Evolutionary conservation across 2,329 filamentous ascomycete species (phyloP), one percentile per base, ranked within the genome.

Genomic region (Fusarium nygamai): DNA sequence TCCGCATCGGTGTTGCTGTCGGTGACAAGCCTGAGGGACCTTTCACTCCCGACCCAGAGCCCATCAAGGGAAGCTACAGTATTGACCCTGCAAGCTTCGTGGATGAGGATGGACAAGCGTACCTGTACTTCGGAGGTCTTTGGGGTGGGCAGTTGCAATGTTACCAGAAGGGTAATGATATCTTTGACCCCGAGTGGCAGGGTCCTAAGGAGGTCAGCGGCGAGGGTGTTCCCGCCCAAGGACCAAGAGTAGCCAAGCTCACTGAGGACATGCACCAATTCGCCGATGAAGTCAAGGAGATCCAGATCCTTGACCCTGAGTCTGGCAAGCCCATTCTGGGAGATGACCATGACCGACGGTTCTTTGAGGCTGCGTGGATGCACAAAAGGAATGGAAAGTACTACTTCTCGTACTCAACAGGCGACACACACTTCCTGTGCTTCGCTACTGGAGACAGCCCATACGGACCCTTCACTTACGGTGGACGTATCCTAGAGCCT

Each of bases 111-210:
- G 81, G 80, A 44, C 72, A 82, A 65, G 81, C 76, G 4, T 84
- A 84, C 65, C 77, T 84, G 36, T 95, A 94, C 82, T 94, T 95
- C 75, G 93, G 93, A 50, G 93, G 93, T 0, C 87, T 95, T 29
- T 95, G 93, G 93, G 93, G 93, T 66, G 93, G 93, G 0, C 93
- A 95, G 83, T 84, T 95, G 73, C 92, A 95, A 82, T 94, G 92
- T 84, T 95, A 93, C 88, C 86, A 87, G 74, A 82, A 81, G 34
- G 88, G 89, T 39, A 82, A 86, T 71, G 83, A 83, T 68, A 73
- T 80, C 36, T 95, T 91, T 78, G 89, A 93, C 75, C 81, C 80
- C 7, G 77, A 83, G 8, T 88, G 86, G 84, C 84, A 85, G 29
- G 88, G 89, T 0, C 86, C 90, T 6, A 86, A 90, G 81, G 92